These are phyloP conservation scores for Populus pruinosa DNA, from an alignment of 345 rosid genomes.

Conservation along the genomic window DNA sequence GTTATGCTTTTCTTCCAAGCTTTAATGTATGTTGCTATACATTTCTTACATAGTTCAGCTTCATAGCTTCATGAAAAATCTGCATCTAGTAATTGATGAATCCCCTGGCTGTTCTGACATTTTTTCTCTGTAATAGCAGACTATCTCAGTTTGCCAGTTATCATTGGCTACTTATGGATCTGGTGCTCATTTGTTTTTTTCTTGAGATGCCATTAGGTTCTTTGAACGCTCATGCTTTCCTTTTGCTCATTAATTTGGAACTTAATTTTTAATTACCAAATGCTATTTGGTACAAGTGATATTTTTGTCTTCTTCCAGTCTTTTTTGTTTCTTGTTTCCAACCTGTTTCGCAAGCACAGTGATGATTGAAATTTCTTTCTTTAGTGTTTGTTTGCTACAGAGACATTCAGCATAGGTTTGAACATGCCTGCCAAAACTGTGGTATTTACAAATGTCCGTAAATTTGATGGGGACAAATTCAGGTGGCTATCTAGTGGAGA, in stretches of 20 bases:
- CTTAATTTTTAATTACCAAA: not conserved
- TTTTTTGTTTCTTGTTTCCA: not conserved
- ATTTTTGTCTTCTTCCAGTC: not conserved
- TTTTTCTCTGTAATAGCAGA: too few relatives aligned
- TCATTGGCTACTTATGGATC: not conserved
- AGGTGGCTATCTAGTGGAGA: conserved; percentile 98
- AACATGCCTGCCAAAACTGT: conserved; percentile 99
- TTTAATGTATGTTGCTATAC: not conserved
- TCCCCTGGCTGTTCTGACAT: too few relatives aligned
- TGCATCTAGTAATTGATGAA: too few relatives aligned
- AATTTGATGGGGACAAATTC: conserved; percentile 97
- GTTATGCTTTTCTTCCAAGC: not conserved
- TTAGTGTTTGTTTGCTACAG: conserved; percentile 98
- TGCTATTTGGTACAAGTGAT: not conserved
- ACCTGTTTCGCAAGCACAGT: not conserved
- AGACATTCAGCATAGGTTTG: conserved; percentile 96
- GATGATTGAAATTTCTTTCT: conserved; percentile 27
- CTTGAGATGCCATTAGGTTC: not conserved
- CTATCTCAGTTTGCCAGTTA: too few relatives aligned
- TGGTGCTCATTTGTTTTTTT: not conserved
- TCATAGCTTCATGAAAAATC: too few relatives aligned
- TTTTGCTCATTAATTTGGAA: not conserved
- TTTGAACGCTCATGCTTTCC: not conserved
- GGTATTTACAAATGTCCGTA: conserved; percentile 95
- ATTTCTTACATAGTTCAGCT: not conserved